Conservation (phyloP, 2,329 filamentous ascomycete genomes). For the Xylariaceae sp. region DNA sequence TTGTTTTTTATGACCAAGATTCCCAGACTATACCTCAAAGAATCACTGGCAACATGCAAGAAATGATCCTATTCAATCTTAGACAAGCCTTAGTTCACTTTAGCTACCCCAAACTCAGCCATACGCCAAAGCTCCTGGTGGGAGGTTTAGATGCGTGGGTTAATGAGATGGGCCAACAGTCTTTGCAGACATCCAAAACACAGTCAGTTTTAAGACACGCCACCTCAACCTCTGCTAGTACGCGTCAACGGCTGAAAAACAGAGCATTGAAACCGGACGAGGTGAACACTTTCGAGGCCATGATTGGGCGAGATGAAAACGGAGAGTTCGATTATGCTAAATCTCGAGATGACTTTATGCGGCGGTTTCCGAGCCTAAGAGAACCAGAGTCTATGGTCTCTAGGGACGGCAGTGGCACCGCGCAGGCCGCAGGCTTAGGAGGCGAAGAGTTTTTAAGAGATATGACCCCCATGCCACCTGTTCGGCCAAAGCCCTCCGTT, state of each 20-base stretch:
- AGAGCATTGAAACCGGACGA: conserved; percentile 68
- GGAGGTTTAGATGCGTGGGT: conserved; percentile 87
- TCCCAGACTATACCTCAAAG: conserved; percentile 48
- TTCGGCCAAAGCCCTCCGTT: conserved; percentile 63
- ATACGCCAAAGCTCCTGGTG: conserved; percentile 69
- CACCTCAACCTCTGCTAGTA: conserved; percentile 19
- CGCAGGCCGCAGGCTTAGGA: conserved; percentile 32
- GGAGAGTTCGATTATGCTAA: conserved; percentile 53
- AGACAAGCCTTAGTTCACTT: conserved; percentile 79
- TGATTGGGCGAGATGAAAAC: conserved; percentile 61
- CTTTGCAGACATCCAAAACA: conserved; percentile 45
- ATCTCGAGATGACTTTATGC: conserved; percentile 77
- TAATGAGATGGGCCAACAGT: conserved; percentile 70
- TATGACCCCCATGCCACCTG: conserved; percentile 52
- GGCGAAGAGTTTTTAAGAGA: conserved; percentile 43
- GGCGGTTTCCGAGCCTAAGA: conserved; percentile 71
- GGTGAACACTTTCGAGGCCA: conserved; percentile 74
- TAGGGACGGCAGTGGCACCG: conserved; percentile 13
- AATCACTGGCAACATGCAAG: conserved; percentile 37
- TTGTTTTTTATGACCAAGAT: conserved; percentile 84
- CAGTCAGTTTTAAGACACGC: conserved; percentile 11
- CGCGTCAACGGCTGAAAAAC: conserved; percentile 42
- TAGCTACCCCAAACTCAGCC: conserved; percentile 71
- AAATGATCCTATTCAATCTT: conserved; percentile 62
- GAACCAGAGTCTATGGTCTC: conserved; percentile 58